Evolutionary conservation across 1,284 basidiomycete species (phyloP).

Genomic region (Cronartium quercuum): DNA sequence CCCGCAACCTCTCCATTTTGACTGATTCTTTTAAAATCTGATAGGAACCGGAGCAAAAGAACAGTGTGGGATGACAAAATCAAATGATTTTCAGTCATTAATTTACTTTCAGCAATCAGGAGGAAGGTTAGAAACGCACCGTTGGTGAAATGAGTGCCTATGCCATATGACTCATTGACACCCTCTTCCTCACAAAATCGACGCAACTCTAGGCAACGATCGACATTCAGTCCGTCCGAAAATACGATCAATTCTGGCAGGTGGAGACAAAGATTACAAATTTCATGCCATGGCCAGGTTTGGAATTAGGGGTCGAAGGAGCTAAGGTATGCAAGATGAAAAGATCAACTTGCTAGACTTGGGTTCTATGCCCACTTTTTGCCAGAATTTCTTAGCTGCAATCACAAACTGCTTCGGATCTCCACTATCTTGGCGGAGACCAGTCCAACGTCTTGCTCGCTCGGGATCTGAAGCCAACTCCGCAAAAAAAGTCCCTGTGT

Average conservation of each 20-base stretch:
- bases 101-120: background rate
- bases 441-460: slow-evolving; percentile 65
- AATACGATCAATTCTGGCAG: slow-evolving; percentile 62
- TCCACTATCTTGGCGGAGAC: slow-evolving; percentile 85
- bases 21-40: background rate
- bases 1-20: background rate
- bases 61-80: background rate
- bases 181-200: slow-evolving; percentile 66
- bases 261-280: background rate
- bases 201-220: slow-evolving; percentile 65
- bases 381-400: slow-evolving; percentile 64
- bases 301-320: background rate
- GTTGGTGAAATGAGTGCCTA: slow-evolving; percentile 84
- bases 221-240: slow-evolving; percentile 69
- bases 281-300: background rate
- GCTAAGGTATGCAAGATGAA: background rate
- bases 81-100: background rate
- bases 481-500: slow-evolving; percentile 61
- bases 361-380: slow-evolving; percentile 61
- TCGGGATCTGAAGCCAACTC: slow-evolving; percentile 60
- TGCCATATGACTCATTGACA: slow-evolving; percentile 74
- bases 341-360: slow-evolving; percentile 51
- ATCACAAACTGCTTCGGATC: slow-evolving; percentile 72
- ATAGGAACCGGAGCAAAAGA: background rate
- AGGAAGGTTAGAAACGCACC: slow-evolving; percentile 47